A percentile compares a stretch with the other conserved stretches of the same genome.
phyloP scores from a whole-genome alignment of 495 filamentous ascomycete genomes.

The Talaromyces nanjingensis region DNA sequence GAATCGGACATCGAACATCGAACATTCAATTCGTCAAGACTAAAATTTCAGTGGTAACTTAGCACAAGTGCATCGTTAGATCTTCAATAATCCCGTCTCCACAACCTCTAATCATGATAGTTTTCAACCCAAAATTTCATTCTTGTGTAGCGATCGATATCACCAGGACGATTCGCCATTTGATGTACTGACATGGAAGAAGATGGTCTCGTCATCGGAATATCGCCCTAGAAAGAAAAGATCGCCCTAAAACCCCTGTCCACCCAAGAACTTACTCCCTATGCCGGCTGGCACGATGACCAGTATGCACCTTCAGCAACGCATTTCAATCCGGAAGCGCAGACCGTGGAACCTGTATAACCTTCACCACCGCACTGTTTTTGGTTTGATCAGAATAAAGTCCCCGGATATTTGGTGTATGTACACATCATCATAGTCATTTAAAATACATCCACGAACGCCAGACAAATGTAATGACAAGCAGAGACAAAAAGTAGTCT shows the following conservation, averaged over 20 bases:
- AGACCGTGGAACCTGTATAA: constrained; percentile 2
- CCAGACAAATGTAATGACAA: neutral
- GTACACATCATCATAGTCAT: neutral
- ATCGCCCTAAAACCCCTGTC: neutral
- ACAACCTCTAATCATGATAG: neutral
- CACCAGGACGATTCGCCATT: neutral
- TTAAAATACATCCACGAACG: neutral
- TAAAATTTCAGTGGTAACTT: no score
- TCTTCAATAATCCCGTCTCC: neutral
- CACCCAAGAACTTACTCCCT: neutral
- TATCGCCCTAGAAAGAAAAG: neutral
- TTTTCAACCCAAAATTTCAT: neutral
- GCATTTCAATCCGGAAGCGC: neutral
- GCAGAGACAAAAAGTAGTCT: neutral
- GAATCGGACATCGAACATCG: no score
- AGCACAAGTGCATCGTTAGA: no score
- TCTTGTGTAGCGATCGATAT: neutral
- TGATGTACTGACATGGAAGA: neutral
- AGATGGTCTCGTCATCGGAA: neutral
- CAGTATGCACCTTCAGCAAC: constrained; percentile 5
- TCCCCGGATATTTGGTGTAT: neutral
- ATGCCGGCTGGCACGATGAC: constrained; percentile 4
- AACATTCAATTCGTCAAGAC: neutral
- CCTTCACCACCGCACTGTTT: constrained; percentile 4
- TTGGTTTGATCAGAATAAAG: neutral